Percentiles rank a stretch among this genome's conserved stretches.
phyloP scores from a whole-genome alignment of 2,329 filamentous ascomycete genomes.

The Hypocreales sp. region DNA sequence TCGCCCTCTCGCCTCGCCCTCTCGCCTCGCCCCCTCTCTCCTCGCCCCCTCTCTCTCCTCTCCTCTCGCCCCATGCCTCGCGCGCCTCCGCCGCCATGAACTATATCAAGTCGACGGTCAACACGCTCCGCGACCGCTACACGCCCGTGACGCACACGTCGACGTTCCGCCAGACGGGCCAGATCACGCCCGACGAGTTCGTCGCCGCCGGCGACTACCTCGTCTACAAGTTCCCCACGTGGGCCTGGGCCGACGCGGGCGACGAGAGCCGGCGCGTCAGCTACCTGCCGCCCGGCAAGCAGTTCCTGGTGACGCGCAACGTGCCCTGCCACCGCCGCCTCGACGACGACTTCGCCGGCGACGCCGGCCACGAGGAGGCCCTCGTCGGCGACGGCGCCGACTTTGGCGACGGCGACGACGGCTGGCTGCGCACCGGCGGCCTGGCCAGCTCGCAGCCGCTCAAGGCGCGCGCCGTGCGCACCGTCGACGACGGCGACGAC shows the following conservation, averaged over 20 bases:
- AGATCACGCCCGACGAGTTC: conserved; percentile 97
- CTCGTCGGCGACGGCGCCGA: conserved; percentile 68
- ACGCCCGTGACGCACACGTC: conserved; percentile 81
- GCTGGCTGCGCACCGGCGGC: conserved; percentile 82
- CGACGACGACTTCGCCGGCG: conserved; percentile 84
- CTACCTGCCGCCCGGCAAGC: conserved; percentile 78
- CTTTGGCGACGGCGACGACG: conserved; percentile 63
- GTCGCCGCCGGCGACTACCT: conserved; percentile 91
- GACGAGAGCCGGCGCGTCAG: conserved; percentile 61
- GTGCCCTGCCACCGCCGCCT: conserved; percentile 87
- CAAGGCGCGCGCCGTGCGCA: conserved; percentile 66
- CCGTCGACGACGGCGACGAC: conserved; percentile 79
- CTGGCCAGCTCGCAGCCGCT: conserved; percentile 60
- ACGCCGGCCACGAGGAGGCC: conserved; percentile 73
- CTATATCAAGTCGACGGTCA: conserved; percentile 82
- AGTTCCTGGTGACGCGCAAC: conserved; percentile 87
- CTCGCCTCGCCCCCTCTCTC: too few relatives aligned
- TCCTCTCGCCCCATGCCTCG: too few relatives aligned
- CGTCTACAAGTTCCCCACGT: conserved; percentile 97
- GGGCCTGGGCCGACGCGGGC: conserved; percentile 89
- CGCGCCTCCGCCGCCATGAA: conserved; percentile 66
- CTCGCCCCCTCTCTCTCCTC: too few relatives aligned
- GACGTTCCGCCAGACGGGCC: conserved; percentile 82
- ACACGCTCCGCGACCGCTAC: conserved; percentile 81
- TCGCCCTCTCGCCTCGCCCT: too few relatives aligned